Percentiles rank a stretch among this genome's conserved stretches.
Conservation (phyloP, 768 basidiomycete species). For the Leccinum obscurum region DNA sequence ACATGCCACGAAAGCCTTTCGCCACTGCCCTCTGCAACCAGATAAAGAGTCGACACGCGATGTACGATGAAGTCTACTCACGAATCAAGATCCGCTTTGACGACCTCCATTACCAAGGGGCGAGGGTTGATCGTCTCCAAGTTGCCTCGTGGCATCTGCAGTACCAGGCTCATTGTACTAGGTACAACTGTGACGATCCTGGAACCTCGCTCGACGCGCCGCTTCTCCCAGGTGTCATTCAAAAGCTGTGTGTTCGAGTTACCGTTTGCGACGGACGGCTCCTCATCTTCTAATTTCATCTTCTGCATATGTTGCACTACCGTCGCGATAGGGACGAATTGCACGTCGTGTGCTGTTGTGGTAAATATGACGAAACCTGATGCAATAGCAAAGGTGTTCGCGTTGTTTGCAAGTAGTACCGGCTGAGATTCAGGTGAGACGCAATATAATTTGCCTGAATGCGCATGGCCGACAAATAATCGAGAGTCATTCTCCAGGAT, state of each 20-base stretch:
- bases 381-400: conserved; percentile 71
- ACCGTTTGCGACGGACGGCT: conserved; percentile 28
- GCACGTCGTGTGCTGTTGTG: conserved; percentile 76
- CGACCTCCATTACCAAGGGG: conserved; percentile 84
- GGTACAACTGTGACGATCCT: conserved; percentile 87
- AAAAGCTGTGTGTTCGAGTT: conserved; percentile 14
- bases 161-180: conserved; percentile 82
- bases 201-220: conserved; percentile 88
- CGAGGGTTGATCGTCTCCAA: conserved; percentile 94
- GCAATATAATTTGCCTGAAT: conserved; percentile 56
- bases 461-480: conserved; percentile 64
- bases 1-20: conserved; percentile 88
- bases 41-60: not conserved
- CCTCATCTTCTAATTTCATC: conserved; percentile 17
- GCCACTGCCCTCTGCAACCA: conserved; percentile 62
- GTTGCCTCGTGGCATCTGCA: conserved; percentile 98
- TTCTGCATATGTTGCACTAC: conserved; percentile 14
- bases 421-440: conserved; percentile 34
- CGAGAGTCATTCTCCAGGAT: conserved; percentile 13
- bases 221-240: conserved; percentile 55
- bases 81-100: conserved; percentile 74
- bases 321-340: conserved; percentile 55
- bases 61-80: conserved; percentile 16
- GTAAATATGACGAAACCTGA: conserved; percentile 84
- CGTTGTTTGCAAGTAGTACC: conserved; percentile 47